These are phyloP conservation scores for Tolypocladium pustulatum DNA, from an alignment of 2,329 filamentous ascomycete species.

Conservation along the genomic window DNA sequence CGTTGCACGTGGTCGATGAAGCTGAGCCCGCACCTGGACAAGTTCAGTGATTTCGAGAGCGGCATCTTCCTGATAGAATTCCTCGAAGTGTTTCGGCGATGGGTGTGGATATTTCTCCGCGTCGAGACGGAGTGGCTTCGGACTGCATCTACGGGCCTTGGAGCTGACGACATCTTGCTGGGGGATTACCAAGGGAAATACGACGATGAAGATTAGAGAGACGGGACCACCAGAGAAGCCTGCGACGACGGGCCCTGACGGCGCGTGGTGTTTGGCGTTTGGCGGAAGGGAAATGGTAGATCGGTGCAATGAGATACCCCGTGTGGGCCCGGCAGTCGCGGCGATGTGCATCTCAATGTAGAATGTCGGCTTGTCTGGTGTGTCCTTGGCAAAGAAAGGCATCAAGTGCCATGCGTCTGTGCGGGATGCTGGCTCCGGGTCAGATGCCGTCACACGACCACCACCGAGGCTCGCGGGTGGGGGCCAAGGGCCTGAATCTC, in stretches of 20 bases:
- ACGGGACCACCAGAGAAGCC: not conserved
- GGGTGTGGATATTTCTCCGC: conserved; percentile 96
- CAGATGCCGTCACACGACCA: not conserved
- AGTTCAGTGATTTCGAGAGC: conserved; percentile 76
- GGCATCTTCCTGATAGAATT: conserved; percentile 82
- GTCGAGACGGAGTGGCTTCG: conserved; percentile 88
- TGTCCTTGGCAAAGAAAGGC: not conserved
- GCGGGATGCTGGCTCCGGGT: not conserved
- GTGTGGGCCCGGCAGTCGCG: not conserved
- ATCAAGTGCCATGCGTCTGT: not conserved
- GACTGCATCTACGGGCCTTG: conserved; percentile 37
- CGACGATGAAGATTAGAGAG: conserved; percentile 26
- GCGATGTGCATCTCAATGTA: not conserved
- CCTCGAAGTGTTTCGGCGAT: conserved; percentile 76
- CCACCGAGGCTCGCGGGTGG: not conserved
- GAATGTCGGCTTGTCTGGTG: not conserved
- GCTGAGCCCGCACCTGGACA: conserved; percentile 70
- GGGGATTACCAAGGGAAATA: conserved; percentile 59
- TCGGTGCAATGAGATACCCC: not conserved
- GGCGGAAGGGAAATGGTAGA: not conserved
- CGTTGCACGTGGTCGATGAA: conserved; percentile 89
- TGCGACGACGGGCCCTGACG: not conserved
- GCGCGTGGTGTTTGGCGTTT: not conserved
- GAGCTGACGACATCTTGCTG: conserved; percentile 62
- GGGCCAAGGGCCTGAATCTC: not conserved